A percentile compares a stretch with the other conserved stretches of the same genome.
Conservation (phyloP, 192 early-diverging fungal genomes). For the Coemansia asiatica region DNA sequence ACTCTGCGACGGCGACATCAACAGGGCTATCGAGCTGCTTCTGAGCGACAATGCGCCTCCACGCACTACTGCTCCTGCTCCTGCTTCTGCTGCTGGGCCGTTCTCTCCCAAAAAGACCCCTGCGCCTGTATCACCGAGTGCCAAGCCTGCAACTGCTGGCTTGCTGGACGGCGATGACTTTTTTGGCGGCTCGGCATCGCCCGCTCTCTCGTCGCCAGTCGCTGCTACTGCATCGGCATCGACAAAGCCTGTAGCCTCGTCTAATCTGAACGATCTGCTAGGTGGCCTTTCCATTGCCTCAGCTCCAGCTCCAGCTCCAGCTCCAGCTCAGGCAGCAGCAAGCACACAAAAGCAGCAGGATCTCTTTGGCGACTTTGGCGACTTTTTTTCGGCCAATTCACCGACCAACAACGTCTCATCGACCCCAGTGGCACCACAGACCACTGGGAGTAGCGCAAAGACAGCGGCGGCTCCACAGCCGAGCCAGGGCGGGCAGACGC, state of each 20-base stretch:
- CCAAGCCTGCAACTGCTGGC: conserved; percentile 4
- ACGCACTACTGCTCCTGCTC: conserved; percentile 10
- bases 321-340: conserved; percentile 13
- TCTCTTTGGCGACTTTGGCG: conserved; percentile 57
- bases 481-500: conserved; percentile 18
- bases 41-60: conserved; percentile 50
- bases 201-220: too few species aligned
- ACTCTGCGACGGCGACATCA: conserved; percentile 71
- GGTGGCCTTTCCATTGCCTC: conserved; percentile 30
- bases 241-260: conserved; percentile 1
- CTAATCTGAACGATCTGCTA: conserved; percentile 25
- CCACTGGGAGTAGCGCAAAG: neutral
- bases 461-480: neutral
- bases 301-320: conserved; percentile 9
- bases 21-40: conserved; percentile 65
- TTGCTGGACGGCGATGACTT: conserved; percentile 34
- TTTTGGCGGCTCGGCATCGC: conserved; percentile 21
- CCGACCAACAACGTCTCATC: conserved; percentile 15
- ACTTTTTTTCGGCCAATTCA: conserved; percentile 39
- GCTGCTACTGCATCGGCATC: conserved; percentile 7
- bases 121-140: neutral
- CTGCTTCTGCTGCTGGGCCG: too few species aligned
- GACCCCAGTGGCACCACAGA: conserved; percentile 15
- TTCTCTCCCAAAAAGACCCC: conserved; percentile 3
- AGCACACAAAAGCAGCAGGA: conserved; percentile 25